Base-by-base conservation (phyloP, 306 rosid species). In the Carpinus viminea region DNA sequence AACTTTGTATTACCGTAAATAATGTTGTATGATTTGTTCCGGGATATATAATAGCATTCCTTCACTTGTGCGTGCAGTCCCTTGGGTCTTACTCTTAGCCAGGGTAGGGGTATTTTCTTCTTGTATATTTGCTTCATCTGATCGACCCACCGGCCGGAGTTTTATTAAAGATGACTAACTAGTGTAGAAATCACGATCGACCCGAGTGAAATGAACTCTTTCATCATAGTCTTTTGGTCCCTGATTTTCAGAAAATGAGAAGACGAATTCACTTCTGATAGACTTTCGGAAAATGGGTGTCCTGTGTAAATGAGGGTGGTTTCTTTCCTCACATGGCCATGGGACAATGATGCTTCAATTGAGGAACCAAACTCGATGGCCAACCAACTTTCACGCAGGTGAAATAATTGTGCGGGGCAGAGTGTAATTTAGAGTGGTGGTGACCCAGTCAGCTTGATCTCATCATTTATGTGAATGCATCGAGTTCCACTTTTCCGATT, bases 1-100 rank as follows among this genome's bases (percentile, higher is more conserved):
- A 79, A 84, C 88, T 86, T 81, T 90, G 90, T 91, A 90, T 89
- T 88, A 74, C 90, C 88, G 87, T 81, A 82, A 92, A 91, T 90
- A 92, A 90, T 87, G 91, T 87, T 85, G 92, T 85, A 88, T 87
- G 88, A 90, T 93, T 93, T 91, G 88, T 83, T 90, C 88, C 78
- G 76, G 86, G 80, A 89, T 88, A 84, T 86, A 85, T 82, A 74
- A 76, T 78, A 71, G 82, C 80, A 80, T 83, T 76, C 85, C 76
- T 83, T 83, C 61, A 70, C 62, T 73, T 80, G 68, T 28, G 20
- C 72, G 54, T 75, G 57, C 66, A 71, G 48, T 53, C 72, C n/a
- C 62, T 72, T 36, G 81, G 73, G 36, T 72, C 69, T 70, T 46
- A 24, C 26, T 24, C 26, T 24, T 24, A 24, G 26, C 26, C 1